A percentile compares a stretch with the other conserved stretches of the same genome.
These are phyloP conservation scores for Domatiomyces catenatus DNA, from an alignment of 2,329 filamentous ascomycete species.

Conservation along the genomic window DNA sequence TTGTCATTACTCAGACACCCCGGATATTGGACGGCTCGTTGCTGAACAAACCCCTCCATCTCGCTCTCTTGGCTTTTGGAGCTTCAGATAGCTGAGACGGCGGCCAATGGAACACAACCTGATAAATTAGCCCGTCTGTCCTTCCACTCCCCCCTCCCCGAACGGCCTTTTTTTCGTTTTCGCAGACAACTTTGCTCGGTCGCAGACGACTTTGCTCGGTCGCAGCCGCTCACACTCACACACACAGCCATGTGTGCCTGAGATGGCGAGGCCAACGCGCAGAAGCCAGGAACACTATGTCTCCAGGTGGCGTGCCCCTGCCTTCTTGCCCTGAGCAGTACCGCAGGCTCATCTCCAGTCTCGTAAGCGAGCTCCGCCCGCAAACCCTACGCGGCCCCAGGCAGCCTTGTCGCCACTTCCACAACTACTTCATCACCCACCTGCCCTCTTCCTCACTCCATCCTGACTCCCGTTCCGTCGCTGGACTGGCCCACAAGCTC, in stretches of 20 bases:
- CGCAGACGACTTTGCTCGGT: not conserved
- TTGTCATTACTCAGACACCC: too few relatives aligned
- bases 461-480: slow-evolving; percentile 56
- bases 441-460: slow-evolving; percentile 85
- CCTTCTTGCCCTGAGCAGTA: slow-evolving; percentile 9
- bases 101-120: too few relatives aligned
- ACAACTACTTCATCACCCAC: slow-evolving; percentile 95
- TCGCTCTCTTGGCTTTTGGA: too few relatives aligned
- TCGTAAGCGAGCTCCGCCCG: not conserved
- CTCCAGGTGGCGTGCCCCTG: slow-evolving; percentile 9
- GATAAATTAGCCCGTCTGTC: too few relatives aligned
- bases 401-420: slow-evolving; percentile 45
- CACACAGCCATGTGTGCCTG: not conserved
- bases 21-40: too few relatives aligned
- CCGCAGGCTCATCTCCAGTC: slow-evolving; percentile 11
- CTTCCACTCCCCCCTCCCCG: not conserved
- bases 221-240: not conserved
- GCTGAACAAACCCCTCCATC: too few relatives aligned
- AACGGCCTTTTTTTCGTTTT: not conserved
- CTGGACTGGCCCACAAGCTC: slow-evolving; percentile 64
- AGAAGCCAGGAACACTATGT: slow-evolving; percentile 10
- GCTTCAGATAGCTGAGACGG: too few relatives aligned
- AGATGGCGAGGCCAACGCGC: slow-evolving; percentile 11
- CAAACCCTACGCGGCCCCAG: not conserved
- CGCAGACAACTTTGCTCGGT: not conserved